These are phyloP conservation scores for Venturia effusa DNA, from an alignment of 2,329 filamentous ascomycete species.

Conservation along the genomic window DNA sequence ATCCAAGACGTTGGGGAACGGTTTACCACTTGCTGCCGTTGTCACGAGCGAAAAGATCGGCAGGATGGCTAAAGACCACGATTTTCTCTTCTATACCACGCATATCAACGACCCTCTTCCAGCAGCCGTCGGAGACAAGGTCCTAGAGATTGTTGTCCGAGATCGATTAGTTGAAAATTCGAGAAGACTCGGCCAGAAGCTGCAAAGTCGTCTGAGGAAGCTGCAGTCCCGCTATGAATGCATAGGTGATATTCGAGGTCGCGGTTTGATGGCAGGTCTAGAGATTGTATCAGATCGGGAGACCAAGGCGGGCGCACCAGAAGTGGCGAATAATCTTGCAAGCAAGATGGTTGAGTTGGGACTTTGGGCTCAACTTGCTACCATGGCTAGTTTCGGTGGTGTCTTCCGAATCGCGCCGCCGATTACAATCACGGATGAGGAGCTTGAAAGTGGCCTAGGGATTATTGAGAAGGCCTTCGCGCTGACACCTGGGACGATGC, in stretches of 20 bases:
- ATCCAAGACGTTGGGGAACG: constrained; percentile 51
- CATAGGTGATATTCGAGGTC: constrained; percentile 50
- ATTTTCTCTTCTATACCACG: constrained; percentile 49
- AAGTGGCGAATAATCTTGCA: constrained; percentile 38
- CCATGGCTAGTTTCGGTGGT: constrained; percentile 38
- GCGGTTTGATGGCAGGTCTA: constrained; percentile 47
- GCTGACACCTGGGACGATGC: constrained; percentile 36
- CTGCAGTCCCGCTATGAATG: constrained; percentile 45
- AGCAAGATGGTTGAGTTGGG: constrained; percentile 41
- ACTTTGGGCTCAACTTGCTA: constrained; percentile 47
- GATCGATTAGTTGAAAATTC: constrained; percentile 42
- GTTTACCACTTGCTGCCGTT: constrained; percentile 48
- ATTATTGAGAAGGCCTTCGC: constrained; percentile 48
- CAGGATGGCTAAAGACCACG: constrained; percentile 34
- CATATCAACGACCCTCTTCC: constrained; percentile 53
- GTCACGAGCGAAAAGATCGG: constrained; percentile 45
- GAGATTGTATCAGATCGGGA: constrained; percentile 44
- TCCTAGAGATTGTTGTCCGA: constrained; percentile 49
- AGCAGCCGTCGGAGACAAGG: constrained; percentile 49
- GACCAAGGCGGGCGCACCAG: constrained; percentile 37
- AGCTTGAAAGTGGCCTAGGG: constrained; percentile 36
- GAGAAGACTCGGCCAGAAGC: constrained; percentile 31
- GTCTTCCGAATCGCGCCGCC: constrained; percentile 21
- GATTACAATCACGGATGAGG: constrained; percentile 19
- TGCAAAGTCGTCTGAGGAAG: constrained; percentile 37